Evolutionary conservation across 2,329 filamentous ascomycete genomes (phyloP).

Genomic region (Hypoxylon sp.): DNA sequence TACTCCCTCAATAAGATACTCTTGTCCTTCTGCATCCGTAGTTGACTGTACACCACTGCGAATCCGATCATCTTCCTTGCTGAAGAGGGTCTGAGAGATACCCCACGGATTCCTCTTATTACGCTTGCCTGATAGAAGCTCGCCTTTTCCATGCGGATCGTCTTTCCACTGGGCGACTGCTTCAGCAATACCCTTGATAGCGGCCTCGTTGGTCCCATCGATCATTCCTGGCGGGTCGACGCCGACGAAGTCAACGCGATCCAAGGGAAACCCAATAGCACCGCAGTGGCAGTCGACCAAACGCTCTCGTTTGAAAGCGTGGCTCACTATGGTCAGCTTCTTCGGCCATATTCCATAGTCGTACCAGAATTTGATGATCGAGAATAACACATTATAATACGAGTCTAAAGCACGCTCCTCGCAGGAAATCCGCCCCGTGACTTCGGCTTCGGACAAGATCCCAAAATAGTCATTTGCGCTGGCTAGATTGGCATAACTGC

Average conservation of each 20-base stretch:
- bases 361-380: slow-evolving; percentile 71
- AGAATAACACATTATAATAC: slow-evolving; percentile 87
- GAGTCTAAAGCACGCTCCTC: slow-evolving; percentile 86
- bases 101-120: slow-evolving; percentile 65
- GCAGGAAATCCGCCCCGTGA: slow-evolving; percentile 62
- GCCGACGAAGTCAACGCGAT: slow-evolving; percentile 68
- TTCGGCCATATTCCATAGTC: slow-evolving; percentile 69
- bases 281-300: slow-evolving; percentile 75
- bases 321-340: slow-evolving; percentile 75
- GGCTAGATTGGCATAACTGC: slow-evolving; percentile 73
- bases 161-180: slow-evolving; percentile 65
- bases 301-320: slow-evolving; percentile 76
- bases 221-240: slow-evolving; percentile 72
- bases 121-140: slow-evolving; percentile 64
- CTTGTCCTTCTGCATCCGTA: slow-evolving; percentile 54
- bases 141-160: slow-evolving; percentile 68
- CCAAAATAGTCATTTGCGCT: slow-evolving; percentile 63
- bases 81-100: slow-evolving; percentile 63
- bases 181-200: slow-evolving; percentile 60
- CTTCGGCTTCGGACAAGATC: slow-evolving; percentile 50
- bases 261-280: slow-evolving; percentile 70
- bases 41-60: slow-evolving; percentile 59
- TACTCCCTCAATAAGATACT: slow-evolving; percentile 59
- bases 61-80: slow-evolving; percentile 52
- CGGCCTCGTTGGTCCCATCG: slow-evolving; percentile 56